Conservation (phyloP, 768 basidiomycete species). For the Daedaleopsis sinensis region DNA sequence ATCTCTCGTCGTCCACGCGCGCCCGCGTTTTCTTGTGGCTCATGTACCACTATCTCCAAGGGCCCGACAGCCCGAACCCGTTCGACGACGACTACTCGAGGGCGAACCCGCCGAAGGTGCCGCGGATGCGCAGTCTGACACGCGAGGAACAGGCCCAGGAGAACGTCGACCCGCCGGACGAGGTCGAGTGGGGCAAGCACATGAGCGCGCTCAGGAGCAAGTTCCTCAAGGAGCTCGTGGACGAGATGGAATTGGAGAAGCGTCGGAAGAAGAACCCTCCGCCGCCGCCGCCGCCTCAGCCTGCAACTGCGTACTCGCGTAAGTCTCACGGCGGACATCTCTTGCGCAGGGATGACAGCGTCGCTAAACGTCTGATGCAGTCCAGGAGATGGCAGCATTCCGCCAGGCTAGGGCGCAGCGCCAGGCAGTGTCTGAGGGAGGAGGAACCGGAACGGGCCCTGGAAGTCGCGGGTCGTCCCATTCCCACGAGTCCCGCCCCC, state of each 20-base stretch:
- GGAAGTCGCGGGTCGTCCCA: conserved; percentile 31
- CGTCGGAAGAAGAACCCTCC: conserved; percentile 42
- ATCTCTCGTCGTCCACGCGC: conserved; percentile 70
- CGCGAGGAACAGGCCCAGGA: conserved; percentile 59
- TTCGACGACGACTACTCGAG: conserved; percentile 71
- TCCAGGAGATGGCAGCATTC: conserved; percentile 18
- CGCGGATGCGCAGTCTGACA: conserved; percentile 57
- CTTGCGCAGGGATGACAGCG: not conserved
- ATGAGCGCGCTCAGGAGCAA: conserved; percentile 75
- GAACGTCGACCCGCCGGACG: conserved; percentile 79
- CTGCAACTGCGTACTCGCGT: conserved; percentile 19
- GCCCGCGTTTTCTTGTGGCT: conserved; percentile 85
- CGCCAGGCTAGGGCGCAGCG: conserved; percentile 24
- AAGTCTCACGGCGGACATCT: not conserved
- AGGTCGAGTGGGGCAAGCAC: conserved; percentile 73
- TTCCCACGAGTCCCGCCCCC: conserved; percentile 27
- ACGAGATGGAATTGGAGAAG: conserved; percentile 42
- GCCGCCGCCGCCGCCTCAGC: conserved; percentile 28
- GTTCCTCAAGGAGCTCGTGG: conserved; percentile 72
- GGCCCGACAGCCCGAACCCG: conserved; percentile 63
- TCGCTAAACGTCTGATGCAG: conserved; percentile 2
- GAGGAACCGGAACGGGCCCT: conserved; percentile 7
- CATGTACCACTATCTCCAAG: conserved; percentile 80
- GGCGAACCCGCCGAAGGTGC: conserved; percentile 62
- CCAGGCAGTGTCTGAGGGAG: conserved; percentile 17